A percentile compares a stretch with the other conserved stretches of the same genome.
phyloP scores from a whole-genome alignment of 1,284 basidiomycete species.

The Hypsizygus ulmarius region DNA sequence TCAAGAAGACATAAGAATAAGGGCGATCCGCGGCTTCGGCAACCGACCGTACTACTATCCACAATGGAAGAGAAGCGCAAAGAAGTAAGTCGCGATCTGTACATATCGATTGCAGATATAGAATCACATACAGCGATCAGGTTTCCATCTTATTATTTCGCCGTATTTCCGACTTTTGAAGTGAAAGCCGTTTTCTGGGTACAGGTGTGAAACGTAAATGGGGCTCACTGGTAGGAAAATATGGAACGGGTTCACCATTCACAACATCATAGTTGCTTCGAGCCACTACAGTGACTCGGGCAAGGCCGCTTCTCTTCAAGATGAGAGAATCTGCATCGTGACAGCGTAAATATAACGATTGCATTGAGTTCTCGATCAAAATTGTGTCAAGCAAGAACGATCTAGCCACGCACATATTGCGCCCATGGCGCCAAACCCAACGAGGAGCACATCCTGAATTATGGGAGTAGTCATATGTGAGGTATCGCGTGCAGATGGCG shows the following conservation, averaged over 20 bases:
- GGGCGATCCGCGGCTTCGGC: conserved; percentile 54
- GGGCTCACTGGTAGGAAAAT: neutral
- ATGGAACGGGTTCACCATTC: conserved; percentile 36
- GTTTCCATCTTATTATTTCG: conserved; percentile 17
- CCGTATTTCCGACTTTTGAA: conserved; percentile 22
- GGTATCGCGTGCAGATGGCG: neutral
- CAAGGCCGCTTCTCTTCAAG: conserved; percentile 58
- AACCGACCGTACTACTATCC: conserved; percentile 55
- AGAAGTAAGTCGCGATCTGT: neutral
- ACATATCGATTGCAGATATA: neutral
- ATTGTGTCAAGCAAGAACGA: neutral
- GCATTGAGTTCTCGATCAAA: neutral
- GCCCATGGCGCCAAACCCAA: conserved; percentile 59
- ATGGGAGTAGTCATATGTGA: conserved; percentile 18
- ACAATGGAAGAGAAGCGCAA: neutral
- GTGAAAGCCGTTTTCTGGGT: conserved; percentile 17
- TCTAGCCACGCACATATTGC: conserved; percentile 46
- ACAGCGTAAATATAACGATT: neutral
- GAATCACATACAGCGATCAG: conserved; percentile 17
- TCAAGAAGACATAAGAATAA: conserved; percentile 68
- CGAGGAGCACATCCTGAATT: conserved; percentile 49
- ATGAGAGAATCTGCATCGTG: conserved; percentile 55
- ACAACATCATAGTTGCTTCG: conserved; percentile 68
- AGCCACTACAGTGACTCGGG: conserved; percentile 72
- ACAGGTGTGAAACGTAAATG: neutral